phyloP scores from a whole-genome alignment of 208 protist genomes.

The Trypanosoma lewisi region DNA sequence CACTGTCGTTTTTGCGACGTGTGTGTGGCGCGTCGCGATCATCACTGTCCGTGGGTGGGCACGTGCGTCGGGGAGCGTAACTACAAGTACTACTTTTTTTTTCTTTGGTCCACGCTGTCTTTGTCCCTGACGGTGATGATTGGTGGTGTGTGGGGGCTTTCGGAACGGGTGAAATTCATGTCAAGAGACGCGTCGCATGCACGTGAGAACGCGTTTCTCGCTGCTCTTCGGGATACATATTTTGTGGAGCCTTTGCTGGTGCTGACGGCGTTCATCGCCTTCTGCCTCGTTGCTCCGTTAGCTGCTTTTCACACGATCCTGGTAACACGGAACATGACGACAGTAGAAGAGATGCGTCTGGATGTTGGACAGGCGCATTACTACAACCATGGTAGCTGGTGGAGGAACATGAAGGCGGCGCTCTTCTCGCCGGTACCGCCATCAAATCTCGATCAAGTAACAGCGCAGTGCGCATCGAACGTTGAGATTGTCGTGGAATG shows the following conservation, averaged over 20 bases:
- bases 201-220: constrained; percentile 24
- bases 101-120: constrained; percentile 55
- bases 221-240: constrained; percentile 59
- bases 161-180: constrained; percentile 5
- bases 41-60: constrained; percentile 92
- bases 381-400: constrained; percentile 53
- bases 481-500: constrained; percentile 14
- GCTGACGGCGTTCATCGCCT: constrained; percentile 39
- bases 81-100: constrained; percentile 71
- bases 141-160: constrained; percentile 47
- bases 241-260: constrained; percentile 67
- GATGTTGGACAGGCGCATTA: constrained; percentile 28
- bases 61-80: constrained; percentile 88
- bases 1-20: constrained; percentile 90
- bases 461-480: neutral
- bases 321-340: constrained; percentile 64
- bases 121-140: constrained; percentile 44
- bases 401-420: constrained; percentile 40
- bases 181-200: neutral
- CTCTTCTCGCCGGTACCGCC: constrained; percentile 16
- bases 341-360: constrained; percentile 38
- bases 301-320: constrained; percentile 67
- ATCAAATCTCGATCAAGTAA: constrained; percentile 6
- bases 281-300: constrained; percentile 42
- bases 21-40: constrained; percentile 85